Percentiles rank a stretch among this genome's conserved stretches.
Evolutionary conservation across 164 flowering plant species (phyloP).

Genomic region (Echeveria elegans): DNA sequence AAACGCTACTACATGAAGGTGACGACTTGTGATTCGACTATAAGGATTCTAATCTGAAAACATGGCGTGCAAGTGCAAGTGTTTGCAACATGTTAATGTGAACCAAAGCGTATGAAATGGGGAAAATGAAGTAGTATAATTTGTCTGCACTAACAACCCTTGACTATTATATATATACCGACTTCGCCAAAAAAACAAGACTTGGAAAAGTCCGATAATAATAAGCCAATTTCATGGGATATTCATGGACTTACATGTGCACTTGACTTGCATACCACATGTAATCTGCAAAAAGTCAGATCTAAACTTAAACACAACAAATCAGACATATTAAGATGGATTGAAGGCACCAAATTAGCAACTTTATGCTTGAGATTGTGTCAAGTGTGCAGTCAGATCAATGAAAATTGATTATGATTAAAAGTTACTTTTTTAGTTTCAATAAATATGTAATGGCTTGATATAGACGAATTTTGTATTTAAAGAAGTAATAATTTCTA

Average conservation of each 20-base stretch:
- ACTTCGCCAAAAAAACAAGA: background rate
- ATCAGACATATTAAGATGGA: no score
- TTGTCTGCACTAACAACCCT: background rate
- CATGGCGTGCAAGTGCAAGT: background rate
- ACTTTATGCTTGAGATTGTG: no score
- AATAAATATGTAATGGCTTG: no score
- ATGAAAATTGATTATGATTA: no score
- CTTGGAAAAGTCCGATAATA: background rate
- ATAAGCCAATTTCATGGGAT: no score
- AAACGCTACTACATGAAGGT: background rate
- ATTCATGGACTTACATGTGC: no score
- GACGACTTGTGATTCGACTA: background rate
- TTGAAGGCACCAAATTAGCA: no score
- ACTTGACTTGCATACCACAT: background rate
- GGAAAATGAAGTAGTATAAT: background rate
- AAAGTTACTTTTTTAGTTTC: no score
- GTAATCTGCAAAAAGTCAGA: no score
- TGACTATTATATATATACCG: background rate
- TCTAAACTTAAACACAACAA: no score
- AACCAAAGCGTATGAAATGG: background rate
- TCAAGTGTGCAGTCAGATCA: no score
- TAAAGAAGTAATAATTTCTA: background rate
- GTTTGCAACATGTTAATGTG: background rate
- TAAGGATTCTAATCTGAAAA: background rate
- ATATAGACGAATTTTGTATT: background rate